Conservation (phyloP, 495 filamentous ascomycete species). For the Neurospora sublineolata region DNA sequence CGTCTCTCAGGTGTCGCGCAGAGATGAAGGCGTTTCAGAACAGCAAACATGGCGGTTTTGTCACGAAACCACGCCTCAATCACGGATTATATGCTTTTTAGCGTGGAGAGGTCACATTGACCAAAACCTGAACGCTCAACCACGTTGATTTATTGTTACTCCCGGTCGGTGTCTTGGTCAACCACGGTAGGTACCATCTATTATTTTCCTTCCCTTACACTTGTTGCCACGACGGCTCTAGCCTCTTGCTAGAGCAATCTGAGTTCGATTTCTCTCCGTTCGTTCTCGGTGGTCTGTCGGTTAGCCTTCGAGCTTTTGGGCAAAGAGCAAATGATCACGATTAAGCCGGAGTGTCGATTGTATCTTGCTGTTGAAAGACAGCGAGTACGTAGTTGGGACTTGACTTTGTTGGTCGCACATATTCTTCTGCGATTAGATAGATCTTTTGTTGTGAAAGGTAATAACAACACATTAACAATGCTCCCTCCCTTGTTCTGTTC, state of each 20-base stretch:
- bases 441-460: neutral
- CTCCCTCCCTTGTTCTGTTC: neutral
- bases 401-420: constrained; percentile 81
- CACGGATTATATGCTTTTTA: neutral
- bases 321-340: constrained; percentile 57
- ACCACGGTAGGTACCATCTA: constrained; percentile 3
- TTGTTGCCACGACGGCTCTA: constrained; percentile 27
- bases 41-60: neutral
- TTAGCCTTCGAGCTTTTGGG: constrained; percentile 14
- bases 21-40: neutral
- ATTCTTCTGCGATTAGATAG: neutral
- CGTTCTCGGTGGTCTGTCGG: constrained; percentile 34
- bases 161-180: neutral
- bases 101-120: neutral
- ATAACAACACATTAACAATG: neutral
- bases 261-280: constrained; percentile 30
- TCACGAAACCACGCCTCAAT: neutral
- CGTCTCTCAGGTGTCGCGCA: neutral
- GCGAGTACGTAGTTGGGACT: constrained; percentile 72
- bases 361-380: constrained; percentile 62
- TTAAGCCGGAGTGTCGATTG: constrained; percentile 86
- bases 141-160: neutral
- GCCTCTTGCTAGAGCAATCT: constrained; percentile 32
- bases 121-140: neutral
- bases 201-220: neutral